Evolutionary conservation across 2,329 filamentous ascomycete genomes (phyloP).

Genomic region (Capronia americana): DNA sequence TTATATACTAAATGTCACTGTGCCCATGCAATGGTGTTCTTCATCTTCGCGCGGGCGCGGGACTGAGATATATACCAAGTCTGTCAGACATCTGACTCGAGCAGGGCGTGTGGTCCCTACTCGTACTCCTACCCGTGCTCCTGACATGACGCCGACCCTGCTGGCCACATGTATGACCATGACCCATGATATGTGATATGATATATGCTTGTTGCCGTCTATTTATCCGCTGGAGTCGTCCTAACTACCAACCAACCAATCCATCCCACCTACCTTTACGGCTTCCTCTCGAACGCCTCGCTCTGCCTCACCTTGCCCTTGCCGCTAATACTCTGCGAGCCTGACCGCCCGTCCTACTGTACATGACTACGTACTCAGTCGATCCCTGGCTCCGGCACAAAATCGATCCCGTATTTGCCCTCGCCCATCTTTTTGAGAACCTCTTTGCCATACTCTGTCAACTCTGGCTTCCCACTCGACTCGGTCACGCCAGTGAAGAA

Average conservation of each 20-base stretch:
- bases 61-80: no score
- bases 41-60: no score
- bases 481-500: conserved; percentile 77
- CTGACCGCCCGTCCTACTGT: neutral
- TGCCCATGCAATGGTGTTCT: no score
- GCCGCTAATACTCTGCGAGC: neutral
- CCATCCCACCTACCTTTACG: neutral
- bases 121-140: neutral
- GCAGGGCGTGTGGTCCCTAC: no score
- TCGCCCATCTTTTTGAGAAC: conserved; percentile 63
- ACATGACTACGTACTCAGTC: conserved; percentile 8
- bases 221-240: neutral
- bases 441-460: conserved; percentile 67
- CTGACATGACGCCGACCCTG: neutral
- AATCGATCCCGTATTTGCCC: conserved; percentile 32
- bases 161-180: neutral
- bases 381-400: conserved; percentile 30
- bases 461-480: conserved; percentile 65
- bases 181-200: neutral
- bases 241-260: neutral
- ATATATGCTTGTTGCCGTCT: neutral
- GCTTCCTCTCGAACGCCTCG: neutral
- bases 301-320: neutral
- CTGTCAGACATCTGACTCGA: no score
- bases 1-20: no score